Evolutionary conservation across 148 eudicot species (phyloP), one percentile per base, ranked within the genome.

Genomic region (Vaccinium macrocarpon): DNA sequence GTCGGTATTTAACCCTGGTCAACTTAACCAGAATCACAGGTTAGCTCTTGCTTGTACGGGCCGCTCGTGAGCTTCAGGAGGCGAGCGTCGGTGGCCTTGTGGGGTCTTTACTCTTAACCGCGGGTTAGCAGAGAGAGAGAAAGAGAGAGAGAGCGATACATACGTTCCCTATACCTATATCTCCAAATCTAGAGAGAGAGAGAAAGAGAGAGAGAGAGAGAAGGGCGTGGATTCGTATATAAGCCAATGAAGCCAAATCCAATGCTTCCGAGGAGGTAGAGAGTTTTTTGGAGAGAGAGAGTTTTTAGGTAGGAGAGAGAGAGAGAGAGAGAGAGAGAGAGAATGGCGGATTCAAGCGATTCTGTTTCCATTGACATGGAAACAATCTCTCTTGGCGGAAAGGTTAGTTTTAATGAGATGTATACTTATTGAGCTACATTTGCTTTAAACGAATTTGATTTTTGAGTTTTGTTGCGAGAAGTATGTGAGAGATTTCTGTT

Each of bases 311-410:
- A 56, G 51, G 75, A 16, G 81, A 62, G 80, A 78, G 56, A 82
- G 61, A 82, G 78, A 82, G 46, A 38, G 42, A 38, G 5, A 42
- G 46, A 42, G 46, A 42, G 46, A 61, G 68, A n/a, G 68, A 52
- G 51, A 82, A 91, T 93, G 97, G 95, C 86, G 76, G 93, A 93
- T 84, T 92, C 91, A 23, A 86, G 88, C 87, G 92, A 93, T 78
- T 90, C 90, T 73, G 88, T 93, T 85, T 91, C 92, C 84, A 84
- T 93, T 51, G 90, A 91, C 86, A 91, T 93, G 87, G 95, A 90
- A 19, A 82, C 93, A 27, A 84, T 88, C 87, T 88, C 91, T 74
- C 84, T 91, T 81, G 88, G 90, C 83, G 90, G 91, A 85, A 90
- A 92, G 97, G 97, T 93, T 19, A 50, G 29, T 75, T 4, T 18